Evolutionary conservation across 148 eudicot genomes (phyloP).

Genomic region (Selenicereus undatus): DNA sequence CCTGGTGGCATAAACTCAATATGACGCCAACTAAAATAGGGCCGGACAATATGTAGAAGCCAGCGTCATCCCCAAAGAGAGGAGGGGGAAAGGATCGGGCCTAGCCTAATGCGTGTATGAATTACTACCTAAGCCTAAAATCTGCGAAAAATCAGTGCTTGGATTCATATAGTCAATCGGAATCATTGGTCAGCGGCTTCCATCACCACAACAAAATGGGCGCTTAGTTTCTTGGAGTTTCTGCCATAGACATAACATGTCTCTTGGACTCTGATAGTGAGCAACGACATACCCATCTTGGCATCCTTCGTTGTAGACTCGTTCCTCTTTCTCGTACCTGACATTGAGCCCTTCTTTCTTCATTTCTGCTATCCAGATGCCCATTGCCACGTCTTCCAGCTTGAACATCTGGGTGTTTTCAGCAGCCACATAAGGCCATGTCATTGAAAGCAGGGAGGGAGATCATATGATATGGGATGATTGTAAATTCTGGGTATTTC

Average conservation of each 20-base stretch:
- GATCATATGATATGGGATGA: background rate
- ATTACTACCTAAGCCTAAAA: conserved; percentile 12
- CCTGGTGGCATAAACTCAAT: too few species aligned
- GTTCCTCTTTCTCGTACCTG: conserved; percentile 59
- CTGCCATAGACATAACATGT: conserved; percentile 94
- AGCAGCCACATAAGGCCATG: background rate
- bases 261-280: conserved; percentile 90
- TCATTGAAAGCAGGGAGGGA: background rate
- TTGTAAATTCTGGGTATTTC: background rate
- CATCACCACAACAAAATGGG: conserved; percentile 62
- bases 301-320: conserved; percentile 72
- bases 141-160: conserved; percentile 4
- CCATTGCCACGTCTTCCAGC: conserved; percentile 98
- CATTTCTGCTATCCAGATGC: conserved; percentile 85
- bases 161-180: background rate
- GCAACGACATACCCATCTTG: conserved; percentile 78
- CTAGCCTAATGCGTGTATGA: conserved; percentile 15
- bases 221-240: conserved; percentile 72
- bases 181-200: background rate
- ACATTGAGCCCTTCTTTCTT: conserved; percentile 64
- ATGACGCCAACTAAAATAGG: too few species aligned
- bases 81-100: conserved; percentile 23
- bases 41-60: background rate
- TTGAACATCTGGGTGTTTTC: conserved; percentile 71
- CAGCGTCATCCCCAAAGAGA: conserved; percentile 18